Conservation (phyloP, 345 rosid genomes). For the Erysimum cheiranthoides region DNA sequence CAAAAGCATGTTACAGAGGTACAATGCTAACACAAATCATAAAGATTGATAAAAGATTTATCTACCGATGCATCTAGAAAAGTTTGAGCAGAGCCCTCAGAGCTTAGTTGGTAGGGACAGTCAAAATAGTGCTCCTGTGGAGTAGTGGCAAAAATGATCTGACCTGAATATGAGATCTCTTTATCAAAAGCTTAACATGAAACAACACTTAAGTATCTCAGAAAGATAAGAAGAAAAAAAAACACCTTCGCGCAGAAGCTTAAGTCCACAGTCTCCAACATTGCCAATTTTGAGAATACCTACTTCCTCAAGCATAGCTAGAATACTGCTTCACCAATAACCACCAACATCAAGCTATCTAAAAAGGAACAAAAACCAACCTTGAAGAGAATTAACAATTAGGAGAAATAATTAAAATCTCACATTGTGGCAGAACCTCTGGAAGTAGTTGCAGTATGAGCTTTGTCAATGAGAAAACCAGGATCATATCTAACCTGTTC, state of each 20-base stretch:
- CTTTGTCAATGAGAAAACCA: constrained; percentile 75
- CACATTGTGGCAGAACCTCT: constrained; percentile 78
- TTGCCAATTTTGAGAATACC: constrained; percentile 74
- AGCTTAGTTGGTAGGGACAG: constrained; percentile 90
- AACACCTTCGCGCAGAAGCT: constrained; percentile 70
- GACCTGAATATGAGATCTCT: constrained; percentile 58
- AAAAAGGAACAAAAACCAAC: not conserved
- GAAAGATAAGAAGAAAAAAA: not conserved
- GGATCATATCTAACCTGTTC: constrained; percentile 78
- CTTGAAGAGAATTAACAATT: constrained; percentile 1
- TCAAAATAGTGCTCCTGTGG: constrained; percentile 92
- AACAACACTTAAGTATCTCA: not conserved
- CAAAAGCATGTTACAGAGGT: constrained; percentile 18
- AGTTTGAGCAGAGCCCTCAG: constrained; percentile 75
- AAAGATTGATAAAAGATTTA: not conserved
- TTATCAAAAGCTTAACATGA: constrained; percentile 18
- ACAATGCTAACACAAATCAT: not conserved
- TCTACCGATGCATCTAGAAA: constrained; percentile 85
- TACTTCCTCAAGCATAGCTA: constrained; percentile 76
- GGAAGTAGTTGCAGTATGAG: constrained; percentile 77
- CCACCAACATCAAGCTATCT: constrained; percentile 29
- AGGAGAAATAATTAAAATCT: constrained; percentile 36
- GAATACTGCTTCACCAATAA: constrained; percentile 56
- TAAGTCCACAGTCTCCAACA: constrained; percentile 90
- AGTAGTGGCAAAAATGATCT: constrained; percentile 64